phyloP scores from a whole-genome alignment of 2,329 filamentous ascomycete species.

The Lasiodiplodia sp. region DNA sequence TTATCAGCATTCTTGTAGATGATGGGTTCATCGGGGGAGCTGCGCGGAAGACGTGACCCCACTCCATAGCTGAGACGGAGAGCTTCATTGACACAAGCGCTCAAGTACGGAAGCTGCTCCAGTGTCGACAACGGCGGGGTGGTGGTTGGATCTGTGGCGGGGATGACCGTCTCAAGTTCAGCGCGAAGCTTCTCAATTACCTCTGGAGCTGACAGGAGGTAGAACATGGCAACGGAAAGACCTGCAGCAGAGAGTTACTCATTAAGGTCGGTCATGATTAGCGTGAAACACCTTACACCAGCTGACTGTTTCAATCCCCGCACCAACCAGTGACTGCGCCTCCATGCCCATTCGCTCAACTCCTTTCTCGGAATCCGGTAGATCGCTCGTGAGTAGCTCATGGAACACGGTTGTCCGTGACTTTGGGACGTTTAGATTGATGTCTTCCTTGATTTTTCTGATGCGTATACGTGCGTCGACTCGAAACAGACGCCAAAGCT shows the following conservation, averaged over 20 bases:
- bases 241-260: constrained; percentile 27
- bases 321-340: constrained; percentile 29
- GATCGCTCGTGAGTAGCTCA: constrained; percentile 24
- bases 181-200: constrained; percentile 41
- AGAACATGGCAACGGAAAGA: constrained; percentile 45
- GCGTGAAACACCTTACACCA: constrained; percentile 1
- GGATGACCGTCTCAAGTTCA: constrained; percentile 41
- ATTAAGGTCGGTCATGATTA: not conserved
- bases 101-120: constrained; percentile 33
- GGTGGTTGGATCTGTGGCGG: not conserved
- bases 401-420: constrained; percentile 30
- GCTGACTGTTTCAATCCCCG: constrained; percentile 10
- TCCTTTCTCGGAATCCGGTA: constrained; percentile 29
- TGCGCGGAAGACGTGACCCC: constrained; percentile 32
- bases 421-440: not conserved
- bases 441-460: constrained; percentile 16
- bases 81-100: constrained; percentile 33
- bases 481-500: not conserved
- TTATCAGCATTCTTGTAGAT: constrained; percentile 21
- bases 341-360: constrained; percentile 28
- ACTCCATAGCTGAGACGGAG: constrained; percentile 32
- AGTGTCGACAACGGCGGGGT: not conserved
- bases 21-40: constrained; percentile 30
- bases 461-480: constrained; percentile 4
- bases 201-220: constrained; percentile 44